phyloP scores from a whole-genome alignment of 1,284 basidiomycete species.

The Porogramme epimiltina region DNA sequence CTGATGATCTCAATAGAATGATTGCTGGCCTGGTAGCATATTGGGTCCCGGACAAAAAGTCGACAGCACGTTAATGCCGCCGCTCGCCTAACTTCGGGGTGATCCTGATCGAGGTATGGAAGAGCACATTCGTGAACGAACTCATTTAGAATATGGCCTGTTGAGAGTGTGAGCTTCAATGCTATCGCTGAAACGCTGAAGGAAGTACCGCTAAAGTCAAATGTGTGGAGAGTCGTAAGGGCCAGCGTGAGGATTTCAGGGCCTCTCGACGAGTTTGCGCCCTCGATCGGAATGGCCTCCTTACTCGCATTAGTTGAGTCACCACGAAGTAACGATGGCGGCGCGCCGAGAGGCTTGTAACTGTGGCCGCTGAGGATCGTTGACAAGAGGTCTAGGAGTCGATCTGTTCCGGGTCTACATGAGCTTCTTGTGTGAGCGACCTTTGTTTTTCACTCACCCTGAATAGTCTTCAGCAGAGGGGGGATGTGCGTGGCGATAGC shows the following conservation, averaged over 20 bases:
- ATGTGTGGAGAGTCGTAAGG: conserved; percentile 85
- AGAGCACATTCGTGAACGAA: conserved; percentile 93
- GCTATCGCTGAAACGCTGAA: neutral
- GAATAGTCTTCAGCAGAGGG: conserved; percentile 89
- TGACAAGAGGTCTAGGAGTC: conserved; percentile 84
- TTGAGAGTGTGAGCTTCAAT: neutral
- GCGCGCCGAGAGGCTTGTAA: conserved; percentile 87
- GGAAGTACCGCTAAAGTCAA: conserved; percentile 85
- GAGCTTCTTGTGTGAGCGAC: neutral
- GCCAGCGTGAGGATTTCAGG: conserved; percentile 86
- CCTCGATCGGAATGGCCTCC: conserved; percentile 48
- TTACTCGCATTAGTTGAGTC: conserved; percentile 53
- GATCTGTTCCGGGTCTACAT: conserved; percentile 59
- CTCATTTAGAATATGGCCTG: conserved; percentile 93
- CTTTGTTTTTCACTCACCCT: conserved; percentile 55
- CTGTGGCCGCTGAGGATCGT: conserved; percentile 79
- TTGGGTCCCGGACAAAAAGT: conserved; percentile 93
- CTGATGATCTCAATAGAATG: conserved; percentile 98
- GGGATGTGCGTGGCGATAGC: conserved; percentile 90
- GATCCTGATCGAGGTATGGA: conserved; percentile 94
- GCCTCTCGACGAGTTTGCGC: conserved; percentile 54
- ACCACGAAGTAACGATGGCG: conserved; percentile 53
- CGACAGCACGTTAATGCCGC: conserved; percentile 93
- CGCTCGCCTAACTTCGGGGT: conserved; percentile 85
- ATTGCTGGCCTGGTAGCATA: conserved; percentile 94